These are phyloP conservation scores for Mucor sp. DNA, from an alignment of 371 early-diverging fungal species.

Conservation along the genomic window DNA sequence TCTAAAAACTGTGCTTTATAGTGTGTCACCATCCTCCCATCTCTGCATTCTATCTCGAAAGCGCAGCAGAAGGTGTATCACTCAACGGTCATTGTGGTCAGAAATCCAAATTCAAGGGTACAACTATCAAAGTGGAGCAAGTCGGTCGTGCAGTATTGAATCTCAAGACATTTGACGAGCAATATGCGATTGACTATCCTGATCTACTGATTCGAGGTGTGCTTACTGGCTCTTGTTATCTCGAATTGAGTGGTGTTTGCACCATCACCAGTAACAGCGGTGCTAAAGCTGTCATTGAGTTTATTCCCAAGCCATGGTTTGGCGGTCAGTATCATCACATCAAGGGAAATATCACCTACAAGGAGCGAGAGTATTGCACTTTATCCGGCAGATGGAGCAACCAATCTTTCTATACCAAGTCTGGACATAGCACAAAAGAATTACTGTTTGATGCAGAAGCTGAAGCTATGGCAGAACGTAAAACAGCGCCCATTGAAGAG, in stretches of 20 bases:
- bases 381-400: constrained; percentile 68
- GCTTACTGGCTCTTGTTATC: constrained; percentile 60
- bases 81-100: constrained; percentile 66
- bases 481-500: constrained; percentile 56
- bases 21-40: constrained; percentile 96
- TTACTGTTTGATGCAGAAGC: constrained; percentile 66
- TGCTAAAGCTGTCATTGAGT: constrained; percentile 61
- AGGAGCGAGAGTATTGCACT: constrained; percentile 29
- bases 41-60: constrained; percentile 70
- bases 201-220: constrained; percentile 63
- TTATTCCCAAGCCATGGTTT: constrained; percentile 55
- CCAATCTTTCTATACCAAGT: constrained; percentile 42
- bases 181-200: constrained; percentile 62
- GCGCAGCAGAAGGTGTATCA: constrained; percentile 59
- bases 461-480: constrained; percentile 54
- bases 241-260: constrained; percentile 61
- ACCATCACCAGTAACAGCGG: constrained; percentile 57
- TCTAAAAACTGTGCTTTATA: background rate
- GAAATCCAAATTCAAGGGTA: constrained; percentile 69
- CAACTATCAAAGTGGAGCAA: constrained; percentile 65
- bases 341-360: constrained; percentile 32
- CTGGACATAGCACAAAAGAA: constrained; percentile 16
- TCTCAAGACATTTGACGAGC: constrained; percentile 48
- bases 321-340: constrained; percentile 51
- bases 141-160: constrained; percentile 55